These are phyloP conservation scores for Usnea hakonensis DNA, from an alignment of 495 filamentous ascomycete species.

Conservation along the genomic window DNA sequence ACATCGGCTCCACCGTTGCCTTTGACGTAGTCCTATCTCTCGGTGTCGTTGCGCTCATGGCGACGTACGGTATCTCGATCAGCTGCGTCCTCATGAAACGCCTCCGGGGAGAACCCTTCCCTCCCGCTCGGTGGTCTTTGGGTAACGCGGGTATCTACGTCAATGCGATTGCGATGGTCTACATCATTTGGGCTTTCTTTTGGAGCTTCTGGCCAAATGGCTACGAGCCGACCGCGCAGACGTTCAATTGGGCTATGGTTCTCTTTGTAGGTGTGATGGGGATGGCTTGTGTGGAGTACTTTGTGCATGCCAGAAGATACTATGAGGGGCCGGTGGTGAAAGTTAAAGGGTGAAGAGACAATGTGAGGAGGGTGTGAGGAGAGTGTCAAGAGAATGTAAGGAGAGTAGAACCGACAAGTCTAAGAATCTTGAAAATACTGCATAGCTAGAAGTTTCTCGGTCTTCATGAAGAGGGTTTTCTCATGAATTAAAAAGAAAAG, in stretches of 20 bases:
- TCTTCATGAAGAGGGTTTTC: too few species aligned
- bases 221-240: neutral
- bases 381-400: too few species aligned
- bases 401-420: too few species aligned
- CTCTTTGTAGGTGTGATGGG: neutral
- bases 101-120: slow-evolving; percentile 26
- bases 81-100: slow-evolving; percentile 29
- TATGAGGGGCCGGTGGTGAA: slow-evolving; percentile 7
- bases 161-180: slow-evolving; percentile 31
- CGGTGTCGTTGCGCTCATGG: slow-evolving; percentile 25
- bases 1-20: slow-evolving; percentile 32
- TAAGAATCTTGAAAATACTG: too few species aligned
- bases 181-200: slow-evolving; percentile 25
- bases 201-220: slow-evolving; percentile 26
- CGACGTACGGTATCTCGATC: slow-evolving; percentile 33
- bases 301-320: neutral
- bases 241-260: neutral
- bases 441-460: too few species aligned
- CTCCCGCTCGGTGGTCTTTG: slow-evolving; percentile 28
- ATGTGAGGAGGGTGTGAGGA: too few species aligned
- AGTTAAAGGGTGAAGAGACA: too few species aligned
- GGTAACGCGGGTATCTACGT: slow-evolving; percentile 28
- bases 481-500: too few species aligned
- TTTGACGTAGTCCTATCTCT: slow-evolving; percentile 32
- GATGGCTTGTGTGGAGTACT: neutral